Evolutionary conservation across 1,139 yeast species (phyloP), one percentile per base, ranked within the genome.

Genomic region (Geotrichum candidum): DNA sequence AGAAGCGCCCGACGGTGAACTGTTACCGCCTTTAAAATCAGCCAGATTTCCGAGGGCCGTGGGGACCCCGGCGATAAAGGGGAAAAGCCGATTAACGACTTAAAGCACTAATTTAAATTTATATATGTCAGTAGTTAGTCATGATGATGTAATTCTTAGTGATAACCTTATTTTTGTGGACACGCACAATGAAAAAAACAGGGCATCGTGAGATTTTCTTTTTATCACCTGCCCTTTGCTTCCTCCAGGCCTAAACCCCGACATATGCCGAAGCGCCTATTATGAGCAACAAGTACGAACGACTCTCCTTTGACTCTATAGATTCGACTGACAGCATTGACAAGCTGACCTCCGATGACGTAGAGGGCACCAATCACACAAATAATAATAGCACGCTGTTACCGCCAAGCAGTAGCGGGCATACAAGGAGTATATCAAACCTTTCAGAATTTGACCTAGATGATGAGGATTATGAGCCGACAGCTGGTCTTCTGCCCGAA

Each of bases 261-360:
- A 11, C 41, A n/a, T 2, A 41, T 41, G 48, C 33, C 54, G 23
- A 25, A 15, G n/a, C 9, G 18, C 51, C 27, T 23, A 41, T 29
- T 51, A 56, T 35, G 25, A 54, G 38, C 54, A 56, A 51, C 54
- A 56, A 56, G 51, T 56, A 56, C 31, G 55, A 56, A 50, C 51
- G 59, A 15, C 25, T 56, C 15, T 56, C 59, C 45, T 56, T 56
- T 50, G 59, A 56, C 35, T 56, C 59, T 9, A 48, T 56, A 13
- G 59, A 41, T 10, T 56, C 59, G 2, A 48, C 35, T 23, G 59
- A 56, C 31, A 41, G 48, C 48, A 41, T 41, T n/a, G 22, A 41
- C 48, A 41, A 41, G 48, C 48, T 41, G 48, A 10, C 18, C n/a
- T 41, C 48, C 11, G 18, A 18, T 41, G 23, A 5, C 6, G 27